These are phyloP conservation scores for Aspergillus funiculosus DNA, from an alignment of 495 filamentous ascomycete genomes.

Conservation along the genomic window DNA sequence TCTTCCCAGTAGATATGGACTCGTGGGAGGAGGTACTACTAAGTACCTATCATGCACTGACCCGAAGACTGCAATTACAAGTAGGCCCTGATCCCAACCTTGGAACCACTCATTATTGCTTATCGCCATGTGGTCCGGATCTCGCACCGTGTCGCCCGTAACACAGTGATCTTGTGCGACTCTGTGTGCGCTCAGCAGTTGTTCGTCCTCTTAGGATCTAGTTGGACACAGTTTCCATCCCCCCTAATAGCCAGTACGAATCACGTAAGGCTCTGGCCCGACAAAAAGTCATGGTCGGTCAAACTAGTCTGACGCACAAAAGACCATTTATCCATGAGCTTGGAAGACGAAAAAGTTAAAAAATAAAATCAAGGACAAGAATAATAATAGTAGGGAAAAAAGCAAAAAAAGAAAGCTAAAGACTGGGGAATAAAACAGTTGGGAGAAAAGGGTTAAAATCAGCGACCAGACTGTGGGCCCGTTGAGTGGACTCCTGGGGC, in stretches of 20 bases:
- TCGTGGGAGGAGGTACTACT: no score
- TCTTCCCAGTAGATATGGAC: constrained; percentile 1
- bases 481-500: constrained; percentile 9
- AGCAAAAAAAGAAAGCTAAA: not conserved
- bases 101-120: no score
- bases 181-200: constrained; percentile 14
- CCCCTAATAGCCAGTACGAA: no score
- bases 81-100: constrained; percentile 9
- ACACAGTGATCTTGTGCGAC: constrained; percentile 21
- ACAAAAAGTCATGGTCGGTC: no score
- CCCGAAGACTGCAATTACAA: constrained; percentile 1
- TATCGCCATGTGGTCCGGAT: constrained; percentile 26
- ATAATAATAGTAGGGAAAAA: constrained; percentile 1
- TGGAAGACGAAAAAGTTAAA: no score
- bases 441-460: constrained; percentile 8
- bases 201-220: constrained; percentile 1
- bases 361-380: not conserved
- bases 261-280: no score
- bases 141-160: constrained; percentile 15
- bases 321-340: no score
- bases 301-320: no score
- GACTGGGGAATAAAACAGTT: not conserved
- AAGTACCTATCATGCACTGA: constrained; percentile 5
- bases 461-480: constrained; percentile 11
- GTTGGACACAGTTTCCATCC: not conserved